Evolutionary conservation across 202 grass and related monocot genomes (phyloP).

Genomic region (Elaeis oleifera): DNA sequence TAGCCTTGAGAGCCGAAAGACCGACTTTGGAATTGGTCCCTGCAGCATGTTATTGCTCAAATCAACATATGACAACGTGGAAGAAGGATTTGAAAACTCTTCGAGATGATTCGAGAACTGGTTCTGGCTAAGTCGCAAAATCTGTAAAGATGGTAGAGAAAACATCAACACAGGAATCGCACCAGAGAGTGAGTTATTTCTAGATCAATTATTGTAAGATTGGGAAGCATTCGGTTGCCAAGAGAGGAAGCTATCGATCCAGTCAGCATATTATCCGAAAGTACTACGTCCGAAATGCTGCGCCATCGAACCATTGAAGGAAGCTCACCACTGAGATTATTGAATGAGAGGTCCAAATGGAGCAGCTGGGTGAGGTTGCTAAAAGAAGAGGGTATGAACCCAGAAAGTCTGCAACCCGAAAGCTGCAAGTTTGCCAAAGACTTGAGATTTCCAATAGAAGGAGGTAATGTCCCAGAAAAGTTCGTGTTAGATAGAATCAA

Average conservation of each 20-base stretch:
- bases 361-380: constrained; percentile 33
- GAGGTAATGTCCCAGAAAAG: constrained; percentile 55
- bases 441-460: constrained; percentile 35
- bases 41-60: constrained; percentile 28
- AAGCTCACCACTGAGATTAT: constrained; percentile 30
- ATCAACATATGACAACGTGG: constrained; percentile 12
- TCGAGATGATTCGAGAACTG: constrained; percentile 17
- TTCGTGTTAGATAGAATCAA: constrained; percentile 38
- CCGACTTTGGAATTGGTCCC: constrained; percentile 33
- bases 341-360: constrained; percentile 20
- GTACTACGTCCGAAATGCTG: constrained; percentile 21
- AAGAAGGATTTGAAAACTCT: constrained; percentile 27
- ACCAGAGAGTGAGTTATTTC: constrained; percentile 21
- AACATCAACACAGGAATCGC: constrained; percentile 35
- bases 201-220: constrained; percentile 28
- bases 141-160: constrained; percentile 27
- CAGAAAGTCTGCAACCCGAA: constrained; percentile 33
- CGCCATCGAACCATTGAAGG: constrained; percentile 24
- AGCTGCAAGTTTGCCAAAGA: constrained; percentile 26
- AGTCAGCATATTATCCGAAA: constrained; percentile 28
- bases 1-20: constrained; percentile 27
- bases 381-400: constrained; percentile 32
- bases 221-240: neutral
- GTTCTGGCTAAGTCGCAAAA: constrained; percentile 17
- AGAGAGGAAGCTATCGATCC: constrained; percentile 13